Base-by-base conservation (phyloP, 192 early-diverging fungal genomes). In the Coemansia sp. region DNA sequence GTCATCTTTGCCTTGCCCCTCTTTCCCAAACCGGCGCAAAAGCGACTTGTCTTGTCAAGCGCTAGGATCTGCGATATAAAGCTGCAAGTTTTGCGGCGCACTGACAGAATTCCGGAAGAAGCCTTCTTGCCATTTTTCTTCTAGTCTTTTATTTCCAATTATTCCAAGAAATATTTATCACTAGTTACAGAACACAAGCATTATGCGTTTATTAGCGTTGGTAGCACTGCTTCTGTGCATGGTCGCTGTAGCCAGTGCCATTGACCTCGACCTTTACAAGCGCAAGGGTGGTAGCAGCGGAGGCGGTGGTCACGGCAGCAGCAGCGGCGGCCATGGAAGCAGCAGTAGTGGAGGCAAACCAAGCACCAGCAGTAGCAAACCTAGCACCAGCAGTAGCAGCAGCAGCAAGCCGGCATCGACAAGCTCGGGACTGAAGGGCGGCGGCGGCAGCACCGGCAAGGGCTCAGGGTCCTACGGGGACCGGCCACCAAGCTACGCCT, bases 401-500 rank as follows among this genome's bases (percentile, higher is more conserved):
- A 50, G 67, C 50, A 67, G 50, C 29, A 65, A 62, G 33, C 53
- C 58, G 10, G 23, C 67, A 6, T 61, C 63, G 1, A 57, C 44
- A 4, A 62, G 38, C 36, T 47, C 64, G 10, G 38, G 65, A 11
- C 52, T 50, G n/a, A 27, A 31, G 1, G 75, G 75, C 9, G 75
- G 75, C 6, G 75, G 75, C 11, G 70, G 75, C 40, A 69, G 62
- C 52, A 40, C n/a, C 6, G 60, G 62, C 48, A 65, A 65, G 54
- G 75, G 75, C 52, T 60, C 52, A 2, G 70, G 75, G 14, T 25
- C 66, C 2, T 55, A 59, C 13, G 70, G 75, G 10, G 75, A 79
- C 70, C 50, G 59, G 0, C 75, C 75, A 5, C 75, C 75, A 15
- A 72, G 70, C 61, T 79, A 79, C 44, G 70, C 63, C 4, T 68